Evolutionary conservation across 192 early-diverging fungal genomes (phyloP), one percentile per base, ranked within the genome.

Genomic region (Coemansia sp.): DNA sequence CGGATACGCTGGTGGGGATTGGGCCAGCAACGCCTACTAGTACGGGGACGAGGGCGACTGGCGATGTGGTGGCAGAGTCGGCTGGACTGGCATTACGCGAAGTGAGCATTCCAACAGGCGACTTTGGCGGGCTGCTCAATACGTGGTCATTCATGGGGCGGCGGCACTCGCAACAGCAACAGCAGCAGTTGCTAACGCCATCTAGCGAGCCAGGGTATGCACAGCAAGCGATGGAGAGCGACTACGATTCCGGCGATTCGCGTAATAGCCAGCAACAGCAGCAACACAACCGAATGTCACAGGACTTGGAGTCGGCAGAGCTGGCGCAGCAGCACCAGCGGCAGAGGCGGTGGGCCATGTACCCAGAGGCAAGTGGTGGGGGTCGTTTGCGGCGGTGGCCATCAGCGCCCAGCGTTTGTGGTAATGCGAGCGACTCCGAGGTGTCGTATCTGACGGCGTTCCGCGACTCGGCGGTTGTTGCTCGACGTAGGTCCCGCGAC

Each of bases 71-170:
- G n/a, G n/a, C n/a, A n/a, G n/a, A n/a, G n/a, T n/a, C 2, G 40
- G 26, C 26, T 17, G 56, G 53, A 56, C 33, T 58, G 26, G 34
- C 61, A 11, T 40, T 78, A 19, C 66, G 60, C n/a, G 62, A 60
- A 12, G 58, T 79, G 9, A 52, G 72, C 18, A 79, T 79, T 43
- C 76, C 76, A 3, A 65, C 65, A 1, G 70, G 70, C 26, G 60
- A 56, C 7, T 35, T 79, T 8, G 70, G 57, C 36, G 62, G 66
- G 0, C 38, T 79, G 66, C 76, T 72, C 18, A 79, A 66, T 26
- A 66, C 76, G 1, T 79, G 76, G 76, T 68, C 69, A 8, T 61
- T 65, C 58, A 36, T 59, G 0, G 32, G 24, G 46, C 7, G 15
- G 43, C n/a, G 54, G 17, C 39, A 55, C 43, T 19, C 50, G 17